Percentiles rank a stretch among this genome's conserved stretches.
Evolutionary conservation across 1,284 basidiomycete genomes (phyloP).

Genomic region (Ustilago hordei): DNA sequence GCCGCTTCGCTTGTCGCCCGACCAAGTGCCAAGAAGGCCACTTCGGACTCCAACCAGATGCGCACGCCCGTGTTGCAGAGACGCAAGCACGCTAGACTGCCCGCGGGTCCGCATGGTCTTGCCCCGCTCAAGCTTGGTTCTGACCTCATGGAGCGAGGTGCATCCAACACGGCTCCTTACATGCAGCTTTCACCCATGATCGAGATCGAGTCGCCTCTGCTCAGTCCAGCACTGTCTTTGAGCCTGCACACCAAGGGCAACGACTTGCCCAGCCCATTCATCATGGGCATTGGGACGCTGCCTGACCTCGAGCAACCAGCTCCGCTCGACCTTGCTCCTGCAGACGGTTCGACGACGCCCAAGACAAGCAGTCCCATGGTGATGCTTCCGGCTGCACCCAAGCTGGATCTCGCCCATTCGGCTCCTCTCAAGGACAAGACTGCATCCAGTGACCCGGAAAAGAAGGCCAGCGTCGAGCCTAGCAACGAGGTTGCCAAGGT

Average conservation of each 20-base stretch:
- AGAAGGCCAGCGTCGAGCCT: constrained; percentile 7
- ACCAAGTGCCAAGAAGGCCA: constrained; percentile 10
- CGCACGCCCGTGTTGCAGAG: constrained; percentile 45
- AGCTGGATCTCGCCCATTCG: not conserved
- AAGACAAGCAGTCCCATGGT: constrained; percentile 24
- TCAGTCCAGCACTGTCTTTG: constrained; percentile 42
- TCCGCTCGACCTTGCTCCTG: constrained; percentile 37
- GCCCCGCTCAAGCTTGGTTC: constrained; percentile 40
- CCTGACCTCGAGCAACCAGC: constrained; percentile 49
- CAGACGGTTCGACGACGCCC: constrained; percentile 37
- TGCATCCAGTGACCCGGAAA: constrained; percentile 1
- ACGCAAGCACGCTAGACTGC: constrained; percentile 38
- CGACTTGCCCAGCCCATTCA: constrained; percentile 42
- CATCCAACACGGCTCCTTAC: constrained; percentile 25
- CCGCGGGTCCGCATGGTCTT: constrained; percentile 26
- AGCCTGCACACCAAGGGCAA: constrained; percentile 32
- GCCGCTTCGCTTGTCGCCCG: not conserved
- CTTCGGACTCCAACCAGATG: constrained; percentile 12
- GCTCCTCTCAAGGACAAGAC: not conserved
- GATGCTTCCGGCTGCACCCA: not conserved
- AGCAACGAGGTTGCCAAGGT: constrained; percentile 9
- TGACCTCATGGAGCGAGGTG: constrained; percentile 39
- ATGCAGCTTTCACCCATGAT: constrained; percentile 55
- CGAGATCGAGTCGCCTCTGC: constrained; percentile 50
- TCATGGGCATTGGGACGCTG: constrained; percentile 40